These are phyloP conservation scores for Nicotiana otophora DNA, from an alignment of 257 asterid genomes.

Conservation along the genomic window DNA sequence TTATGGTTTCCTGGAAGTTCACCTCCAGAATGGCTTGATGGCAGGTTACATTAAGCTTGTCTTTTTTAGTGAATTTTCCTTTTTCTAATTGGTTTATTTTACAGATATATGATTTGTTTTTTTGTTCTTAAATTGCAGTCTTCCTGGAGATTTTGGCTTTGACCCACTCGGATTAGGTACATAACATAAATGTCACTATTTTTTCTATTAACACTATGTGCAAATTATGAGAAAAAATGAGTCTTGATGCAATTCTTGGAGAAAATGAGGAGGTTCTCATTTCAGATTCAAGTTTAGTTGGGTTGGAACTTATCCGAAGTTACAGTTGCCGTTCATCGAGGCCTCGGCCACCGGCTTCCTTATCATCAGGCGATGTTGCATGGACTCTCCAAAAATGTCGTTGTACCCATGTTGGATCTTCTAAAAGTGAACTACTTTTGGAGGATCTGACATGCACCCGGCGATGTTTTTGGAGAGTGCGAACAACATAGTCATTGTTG, in stretches of 20 bases:
- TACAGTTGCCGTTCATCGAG: not conserved
- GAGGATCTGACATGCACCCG: no score
- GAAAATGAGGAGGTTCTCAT: not conserved
- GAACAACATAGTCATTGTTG: no score
- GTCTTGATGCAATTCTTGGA: not conserved
- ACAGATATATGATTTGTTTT: not conserved
- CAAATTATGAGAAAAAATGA: not conserved
- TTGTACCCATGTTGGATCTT: no score
- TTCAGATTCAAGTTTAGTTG: not conserved
- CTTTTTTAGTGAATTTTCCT: not conserved
- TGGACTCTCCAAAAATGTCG: no score
- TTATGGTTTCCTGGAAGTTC: conserved; percentile 93
- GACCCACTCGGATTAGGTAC: conserved; percentile 85
- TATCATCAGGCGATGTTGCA: not conserved
- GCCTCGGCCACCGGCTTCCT: not conserved
- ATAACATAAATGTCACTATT: not conserved
- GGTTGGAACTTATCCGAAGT: not conserved
- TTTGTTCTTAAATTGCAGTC: conserved; percentile 31
- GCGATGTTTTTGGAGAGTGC: no score
- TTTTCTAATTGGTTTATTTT: not conserved
- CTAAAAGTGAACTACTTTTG: no score
- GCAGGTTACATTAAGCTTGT: conserved; percentile 38
- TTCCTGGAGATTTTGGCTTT: conserved; percentile 90
- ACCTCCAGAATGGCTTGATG: conserved; percentile 86
- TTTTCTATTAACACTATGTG: no score